Evolutionary conservation across 129 eudicot species (phyloP).

Genomic region (Flaveria trinervia): DNA sequence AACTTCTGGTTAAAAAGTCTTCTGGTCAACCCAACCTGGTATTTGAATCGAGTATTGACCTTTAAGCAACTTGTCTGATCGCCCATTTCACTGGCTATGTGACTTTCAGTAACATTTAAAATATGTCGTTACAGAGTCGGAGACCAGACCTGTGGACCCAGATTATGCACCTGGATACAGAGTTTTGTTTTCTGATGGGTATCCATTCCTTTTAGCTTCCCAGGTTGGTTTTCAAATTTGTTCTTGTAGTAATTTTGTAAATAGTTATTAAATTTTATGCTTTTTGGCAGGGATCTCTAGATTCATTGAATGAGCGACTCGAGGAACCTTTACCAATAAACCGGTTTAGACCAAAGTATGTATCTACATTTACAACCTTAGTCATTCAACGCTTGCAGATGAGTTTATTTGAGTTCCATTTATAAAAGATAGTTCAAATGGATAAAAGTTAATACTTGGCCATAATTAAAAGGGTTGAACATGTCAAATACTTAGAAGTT

Average conservation of each 20-base stretch:
- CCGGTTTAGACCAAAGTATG: conserved; percentile 89
- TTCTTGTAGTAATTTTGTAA: background rate
- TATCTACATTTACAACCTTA: conserved; percentile 5
- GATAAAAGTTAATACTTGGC: background rate
- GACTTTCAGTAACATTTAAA: background rate
- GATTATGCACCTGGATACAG: conserved; percentile 52
- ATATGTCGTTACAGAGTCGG: conserved; percentile 38
- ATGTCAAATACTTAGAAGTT: background rate
- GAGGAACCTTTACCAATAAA: conserved; percentile 64
- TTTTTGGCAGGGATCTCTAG: conserved; percentile 65
- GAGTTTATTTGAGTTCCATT: background rate
- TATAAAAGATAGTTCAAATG: background rate
- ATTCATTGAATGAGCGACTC: conserved; percentile 65
- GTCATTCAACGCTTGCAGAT: background rate
- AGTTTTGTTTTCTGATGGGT: conserved; percentile 59
- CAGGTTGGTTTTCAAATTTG: conserved; percentile 45
- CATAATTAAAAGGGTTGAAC: background rate
- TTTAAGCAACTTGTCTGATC: conserved; percentile 2
- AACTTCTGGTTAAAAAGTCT: background rate
- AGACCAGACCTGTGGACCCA: conserved; percentile 55
- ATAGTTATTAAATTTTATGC: background rate
- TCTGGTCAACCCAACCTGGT: background rate
- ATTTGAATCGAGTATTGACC: background rate
- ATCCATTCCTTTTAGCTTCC: conserved; percentile 65
- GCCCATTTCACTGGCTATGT: background rate